phyloP scores from a whole-genome alignment of 225 moss, liverwort and hornwort species.

The Climacium dendroides region DNA sequence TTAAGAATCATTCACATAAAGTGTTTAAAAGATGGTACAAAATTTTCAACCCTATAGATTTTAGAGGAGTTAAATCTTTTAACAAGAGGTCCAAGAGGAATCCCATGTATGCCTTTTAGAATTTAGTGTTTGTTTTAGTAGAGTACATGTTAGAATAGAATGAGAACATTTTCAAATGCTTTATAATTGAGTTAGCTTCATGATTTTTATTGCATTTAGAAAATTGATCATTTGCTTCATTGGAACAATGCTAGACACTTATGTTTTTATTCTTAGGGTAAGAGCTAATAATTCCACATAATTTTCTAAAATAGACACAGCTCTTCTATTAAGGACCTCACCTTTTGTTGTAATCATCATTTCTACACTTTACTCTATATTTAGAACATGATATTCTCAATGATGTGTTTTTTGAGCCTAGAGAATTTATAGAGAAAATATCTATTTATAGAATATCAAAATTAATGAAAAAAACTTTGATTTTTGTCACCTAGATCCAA shows the following conservation, averaged over 20 bases:
- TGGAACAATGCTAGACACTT: not conserved
- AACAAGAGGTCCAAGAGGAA: not conserved
- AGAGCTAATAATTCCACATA: not conserved
- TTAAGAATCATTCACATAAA: not conserved
- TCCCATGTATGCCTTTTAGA: not conserved
- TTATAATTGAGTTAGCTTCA: not conserved
- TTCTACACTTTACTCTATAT: not conserved
- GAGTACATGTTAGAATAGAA: not conserved
- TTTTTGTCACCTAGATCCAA: no score
- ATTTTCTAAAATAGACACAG: no score
- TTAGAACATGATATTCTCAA: no score
- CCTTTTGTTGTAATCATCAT: accelerated
- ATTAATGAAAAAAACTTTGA: no score
- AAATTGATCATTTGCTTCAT: accelerated
- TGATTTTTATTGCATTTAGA: not conserved
- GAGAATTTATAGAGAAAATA: no score
- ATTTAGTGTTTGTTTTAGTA: not conserved
- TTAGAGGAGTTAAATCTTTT: not conserved
- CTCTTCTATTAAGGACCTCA: not conserved
- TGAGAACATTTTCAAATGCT: not conserved
- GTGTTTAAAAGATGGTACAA: not conserved
- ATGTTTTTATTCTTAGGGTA: not conserved
- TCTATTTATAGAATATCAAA: not conserved
- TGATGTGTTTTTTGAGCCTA: no score
- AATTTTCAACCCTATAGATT: not conserved